Base-by-base conservation (phyloP, 192 early-diverging fungal genomes). In the Entomortierella parvispora region DNA sequence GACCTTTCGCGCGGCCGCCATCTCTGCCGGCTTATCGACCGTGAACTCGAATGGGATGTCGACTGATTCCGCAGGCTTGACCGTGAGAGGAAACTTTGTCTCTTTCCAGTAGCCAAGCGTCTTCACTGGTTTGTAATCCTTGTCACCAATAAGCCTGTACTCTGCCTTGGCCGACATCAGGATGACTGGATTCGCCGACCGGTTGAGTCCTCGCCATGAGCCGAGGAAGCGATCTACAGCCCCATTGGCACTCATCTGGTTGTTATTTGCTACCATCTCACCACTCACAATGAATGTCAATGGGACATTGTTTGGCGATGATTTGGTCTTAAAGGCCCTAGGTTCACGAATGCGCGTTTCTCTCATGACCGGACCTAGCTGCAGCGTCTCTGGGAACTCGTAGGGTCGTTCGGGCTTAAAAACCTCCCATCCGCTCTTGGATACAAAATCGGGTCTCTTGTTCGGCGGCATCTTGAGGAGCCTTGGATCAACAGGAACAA, bases 141-240 rank as follows among this genome's bases (percentile, higher is more conserved):
- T n/a, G 17, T 83, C 81, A 12, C 81, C 81, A 22, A 83, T 42
- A 14, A 83, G 47, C 28, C 81, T 68, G 34, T 81, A 83, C 22
- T 70, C 55, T 10, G 66, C 71, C 17, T 61, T 77, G 52, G 58
- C 61, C 9, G 46, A 49, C 12, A 62, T 25, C 12, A 62, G 29
- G 20, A 62, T 62, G 32, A 23, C 23, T 20, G 44, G 60, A 25
- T 62, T 62, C 18, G 60, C 17, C 20, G 60, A 47, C 11, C 18
- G 20, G 34, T 62, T 62, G n/a, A 62, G 46, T 15, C 45, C 60
- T 33, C 60, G 45, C 60, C 60, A 62, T 2, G 29, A 33, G 8
- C 60, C 60, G 4, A 28, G 18, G 49, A 62, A 55, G 2, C 51
- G 62, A 45, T 65, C 62, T 28, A 42, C 51, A 22, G 0, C n/a